phyloP scores from a whole-genome alignment of 208 protist species.

The Crithidia mellificae region DNA sequence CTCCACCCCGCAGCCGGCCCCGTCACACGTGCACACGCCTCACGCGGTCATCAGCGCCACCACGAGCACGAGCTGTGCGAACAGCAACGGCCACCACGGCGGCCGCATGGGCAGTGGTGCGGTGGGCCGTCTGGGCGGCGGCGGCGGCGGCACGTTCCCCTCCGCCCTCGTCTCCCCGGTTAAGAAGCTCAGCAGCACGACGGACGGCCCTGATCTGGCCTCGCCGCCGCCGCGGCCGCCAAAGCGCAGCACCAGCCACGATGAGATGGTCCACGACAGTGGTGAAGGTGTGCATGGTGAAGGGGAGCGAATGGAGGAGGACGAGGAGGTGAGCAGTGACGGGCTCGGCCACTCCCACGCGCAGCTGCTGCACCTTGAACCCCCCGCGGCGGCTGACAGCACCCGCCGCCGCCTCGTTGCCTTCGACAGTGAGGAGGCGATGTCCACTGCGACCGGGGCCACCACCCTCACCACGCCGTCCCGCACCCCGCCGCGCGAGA shows the following conservation, averaged over 20 bases:
- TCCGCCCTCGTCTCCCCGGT: background rate
- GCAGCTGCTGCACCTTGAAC: slow-evolving; percentile 18
- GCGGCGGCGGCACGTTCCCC: background rate
- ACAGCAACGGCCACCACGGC: too few relatives aligned
- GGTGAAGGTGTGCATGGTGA: background rate
- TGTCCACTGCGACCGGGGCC: background rate
- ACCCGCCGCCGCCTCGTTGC: background rate
- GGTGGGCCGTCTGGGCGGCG: background rate
- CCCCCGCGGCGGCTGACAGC: background rate
- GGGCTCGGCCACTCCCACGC: background rate
- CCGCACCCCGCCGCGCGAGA: background rate
- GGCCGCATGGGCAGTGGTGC: too few relatives aligned
- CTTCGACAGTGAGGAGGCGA: slow-evolving; percentile 8
- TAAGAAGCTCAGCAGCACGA: background rate
- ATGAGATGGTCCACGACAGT: background rate
- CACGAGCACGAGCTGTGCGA: background rate
- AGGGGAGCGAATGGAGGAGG: too few relatives aligned
- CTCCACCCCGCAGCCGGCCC: background rate
- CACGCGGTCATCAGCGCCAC: background rate
- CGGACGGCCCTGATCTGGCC: slow-evolving; percentile 4
- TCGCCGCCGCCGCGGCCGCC: slow-evolving; percentile 32
- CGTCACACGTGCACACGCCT: background rate
- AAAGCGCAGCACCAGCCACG: background rate
- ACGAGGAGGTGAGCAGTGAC: too few relatives aligned
- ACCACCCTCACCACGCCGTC: background rate